Base-by-base conservation (phyloP, 345 rosid genomes). In the Trapa bicornis region DNA sequence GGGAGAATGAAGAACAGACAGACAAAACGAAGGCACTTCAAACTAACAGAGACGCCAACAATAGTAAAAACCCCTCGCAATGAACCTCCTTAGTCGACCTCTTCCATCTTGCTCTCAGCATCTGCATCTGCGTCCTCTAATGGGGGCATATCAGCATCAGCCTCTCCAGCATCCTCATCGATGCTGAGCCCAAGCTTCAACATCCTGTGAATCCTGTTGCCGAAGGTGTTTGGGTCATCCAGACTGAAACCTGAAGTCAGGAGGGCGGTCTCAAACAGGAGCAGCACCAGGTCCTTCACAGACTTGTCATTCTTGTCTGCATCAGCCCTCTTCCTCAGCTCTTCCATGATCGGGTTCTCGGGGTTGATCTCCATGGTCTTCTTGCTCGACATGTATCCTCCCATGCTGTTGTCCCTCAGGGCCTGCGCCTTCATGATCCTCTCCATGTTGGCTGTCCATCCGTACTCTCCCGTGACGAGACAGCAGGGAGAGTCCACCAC, bases 281-380 rank as follows among this genome's bases (percentile, higher is more conserved):
- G 80, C 12, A 91, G 84, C 4, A 85, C 93, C 0, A 88, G 93
- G 76, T 91, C 96, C 82, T 91, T 91, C 5, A 91, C 91, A 15
- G 97, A 88, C 78, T 91, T 91, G 81, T 91, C 96, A 0, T 88
- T 91, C 81, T 88, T 85, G 71, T 86, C 96, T 0, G 87, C 85
- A 58, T 85, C 96, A 0, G 93, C 91, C 68, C 95, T 83, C 86
- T 90, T 90, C 76, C 92, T 87, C 41, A 90, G 81, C 80, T 90
- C 97, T 37, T 90, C 95, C 94, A 90, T 86, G 78, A 90, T 87
- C 6, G 90, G 80, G 72, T 87, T 90, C 74, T 86, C 95, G 0
- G 92, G 97, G 78, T 90, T 90, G 76, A 90, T 86, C 78, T 87
- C 94, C 97, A 86, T 87, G 0, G 97, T 90, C 81, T 91, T 91